A percentile compares a stretch with the other conserved stretches of the same genome.
Evolutionary conservation across 768 basidiomycete genomes (phyloP).

Genomic region (Candolleomyces efflorescens): DNA sequence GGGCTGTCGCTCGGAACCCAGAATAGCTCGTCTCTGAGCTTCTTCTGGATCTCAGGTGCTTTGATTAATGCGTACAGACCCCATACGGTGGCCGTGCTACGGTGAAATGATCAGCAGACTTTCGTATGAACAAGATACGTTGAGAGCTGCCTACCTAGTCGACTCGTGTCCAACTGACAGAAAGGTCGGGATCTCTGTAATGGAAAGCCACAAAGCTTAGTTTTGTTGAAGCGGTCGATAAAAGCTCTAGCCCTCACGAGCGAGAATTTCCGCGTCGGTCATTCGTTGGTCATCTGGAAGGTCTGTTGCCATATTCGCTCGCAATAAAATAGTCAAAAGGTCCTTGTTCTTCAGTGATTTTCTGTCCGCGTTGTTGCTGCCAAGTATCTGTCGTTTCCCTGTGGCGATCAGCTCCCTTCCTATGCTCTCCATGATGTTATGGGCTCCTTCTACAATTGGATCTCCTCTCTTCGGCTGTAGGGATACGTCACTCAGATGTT

Average conservation of each 20-base stretch:
- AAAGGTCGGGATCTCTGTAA: slow-evolving; percentile 58
- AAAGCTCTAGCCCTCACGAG: slow-evolving; percentile 32
- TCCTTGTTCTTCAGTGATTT: slow-evolving; percentile 38
- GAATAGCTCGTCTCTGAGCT: slow-evolving; percentile 54
- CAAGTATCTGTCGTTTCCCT: slow-evolving; percentile 38
- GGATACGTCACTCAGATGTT: no score
- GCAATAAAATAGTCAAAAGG: slow-evolving; percentile 55
- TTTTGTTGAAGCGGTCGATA: not conserved
- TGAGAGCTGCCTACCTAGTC: slow-evolving; percentile 20
- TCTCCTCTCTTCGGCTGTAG: slow-evolving; percentile 29
- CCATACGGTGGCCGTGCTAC: slow-evolving; percentile 48
- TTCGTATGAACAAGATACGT: not conserved
- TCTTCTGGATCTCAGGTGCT: slow-evolving; percentile 43
- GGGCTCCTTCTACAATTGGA: slow-evolving; percentile 23
- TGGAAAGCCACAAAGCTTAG: not conserved
- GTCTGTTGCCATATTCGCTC: slow-evolving; percentile 63
- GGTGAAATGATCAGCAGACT: not conserved
- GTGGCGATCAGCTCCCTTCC: slow-evolving; percentile 44
- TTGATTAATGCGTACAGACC: slow-evolving; percentile 51
- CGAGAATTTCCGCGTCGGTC: slow-evolving; percentile 58
- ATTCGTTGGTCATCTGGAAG: slow-evolving; percentile 49
- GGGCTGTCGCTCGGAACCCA: slow-evolving; percentile 49
- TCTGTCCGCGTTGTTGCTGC: slow-evolving; percentile 26
- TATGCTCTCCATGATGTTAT: slow-evolving; percentile 43
- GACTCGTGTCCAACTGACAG: slow-evolving; percentile 59